Conservation (phyloP, 2,329 filamentous ascomycete species). For the Camillea tinctor region DNA sequence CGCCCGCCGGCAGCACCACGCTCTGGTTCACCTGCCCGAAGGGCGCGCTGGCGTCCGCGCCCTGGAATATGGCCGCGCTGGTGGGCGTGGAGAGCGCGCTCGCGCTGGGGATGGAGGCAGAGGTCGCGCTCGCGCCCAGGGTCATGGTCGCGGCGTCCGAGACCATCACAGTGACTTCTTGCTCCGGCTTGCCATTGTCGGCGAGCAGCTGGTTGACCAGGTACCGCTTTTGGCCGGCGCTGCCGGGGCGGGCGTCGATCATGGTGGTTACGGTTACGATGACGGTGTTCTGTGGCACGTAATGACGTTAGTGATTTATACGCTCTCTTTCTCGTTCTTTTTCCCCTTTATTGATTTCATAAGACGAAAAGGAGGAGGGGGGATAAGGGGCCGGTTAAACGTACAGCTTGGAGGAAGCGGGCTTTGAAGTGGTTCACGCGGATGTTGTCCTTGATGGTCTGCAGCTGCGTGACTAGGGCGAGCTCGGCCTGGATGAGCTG, state of each 20-base stretch:
- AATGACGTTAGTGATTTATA: constrained; percentile 1
- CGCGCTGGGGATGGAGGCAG: constrained; percentile 18
- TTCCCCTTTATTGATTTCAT: too few species aligned
- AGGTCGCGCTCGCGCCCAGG: constrained; percentile 26
- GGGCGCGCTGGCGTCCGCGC: constrained; percentile 31
- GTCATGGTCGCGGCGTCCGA: constrained; percentile 37
- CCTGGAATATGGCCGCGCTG: constrained; percentile 17
- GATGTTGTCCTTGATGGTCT: constrained; percentile 43
- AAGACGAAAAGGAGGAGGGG: not conserved
- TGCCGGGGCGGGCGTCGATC: constrained; percentile 34
- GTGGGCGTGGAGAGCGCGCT: constrained; percentile 19
- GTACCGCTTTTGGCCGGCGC: constrained; percentile 33
- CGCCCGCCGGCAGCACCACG: constrained; percentile 36
- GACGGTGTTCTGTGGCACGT: constrained; percentile 35
- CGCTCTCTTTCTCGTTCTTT: not conserved
- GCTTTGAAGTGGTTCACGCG: constrained; percentile 40
- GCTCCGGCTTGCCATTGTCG: constrained; percentile 36
- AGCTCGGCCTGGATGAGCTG: constrained; percentile 38
- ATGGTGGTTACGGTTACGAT: constrained; percentile 39
- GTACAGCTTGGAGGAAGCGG: constrained; percentile 36
- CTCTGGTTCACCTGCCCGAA: constrained; percentile 35
- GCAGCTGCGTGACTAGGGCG: constrained; percentile 36
- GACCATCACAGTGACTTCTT: constrained; percentile 39
- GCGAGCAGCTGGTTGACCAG: constrained; percentile 40
- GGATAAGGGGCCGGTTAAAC: constrained; percentile 12